Evolutionary conservation across 2,329 filamentous ascomycete species (phyloP).

Genomic region (Verticillium zaregamsianum): DNA sequence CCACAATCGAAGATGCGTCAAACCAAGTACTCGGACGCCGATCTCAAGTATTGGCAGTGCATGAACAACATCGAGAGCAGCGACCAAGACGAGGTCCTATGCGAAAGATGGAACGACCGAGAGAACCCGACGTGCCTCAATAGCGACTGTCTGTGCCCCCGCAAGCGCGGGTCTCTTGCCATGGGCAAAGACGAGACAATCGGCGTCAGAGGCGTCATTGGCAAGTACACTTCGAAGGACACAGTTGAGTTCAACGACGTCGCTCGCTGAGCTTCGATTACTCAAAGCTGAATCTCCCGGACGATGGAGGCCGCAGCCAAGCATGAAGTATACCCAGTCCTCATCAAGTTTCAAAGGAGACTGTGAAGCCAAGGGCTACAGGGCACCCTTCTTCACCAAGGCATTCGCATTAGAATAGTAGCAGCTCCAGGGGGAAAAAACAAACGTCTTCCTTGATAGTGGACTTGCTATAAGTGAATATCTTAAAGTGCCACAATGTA

Average conservation of each 20-base stretch:
- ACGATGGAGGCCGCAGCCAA: not conserved
- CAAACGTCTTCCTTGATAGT: too few relatives aligned
- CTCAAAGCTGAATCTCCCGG: not conserved
- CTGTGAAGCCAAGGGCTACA: too few relatives aligned
- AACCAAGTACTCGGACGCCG: not conserved
- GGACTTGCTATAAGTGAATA: too few relatives aligned
- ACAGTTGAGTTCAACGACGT: not conserved
- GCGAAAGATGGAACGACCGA: not conserved
- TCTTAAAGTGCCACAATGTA: too few relatives aligned
- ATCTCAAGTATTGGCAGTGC: not conserved
- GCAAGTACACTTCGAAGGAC: not conserved
- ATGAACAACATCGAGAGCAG: not conserved
- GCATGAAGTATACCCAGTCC: not conserved
- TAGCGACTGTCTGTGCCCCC: not conserved
- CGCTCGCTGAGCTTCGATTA: not conserved
- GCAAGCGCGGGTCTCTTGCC: not conserved
- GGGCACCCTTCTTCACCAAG: too few relatives aligned
- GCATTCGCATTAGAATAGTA: too few relatives aligned
- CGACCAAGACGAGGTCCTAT: not conserved
- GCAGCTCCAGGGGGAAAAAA: too few relatives aligned
- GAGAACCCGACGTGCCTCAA: not conserved
- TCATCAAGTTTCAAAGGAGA: too few relatives aligned
- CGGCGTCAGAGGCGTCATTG: not conserved
- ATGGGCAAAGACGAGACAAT: not conserved
- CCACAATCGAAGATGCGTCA: not conserved